Evolutionary conservation across 805 yeast species (phyloP).

Genomic region (Saccharomycopsis sp.): DNA sequence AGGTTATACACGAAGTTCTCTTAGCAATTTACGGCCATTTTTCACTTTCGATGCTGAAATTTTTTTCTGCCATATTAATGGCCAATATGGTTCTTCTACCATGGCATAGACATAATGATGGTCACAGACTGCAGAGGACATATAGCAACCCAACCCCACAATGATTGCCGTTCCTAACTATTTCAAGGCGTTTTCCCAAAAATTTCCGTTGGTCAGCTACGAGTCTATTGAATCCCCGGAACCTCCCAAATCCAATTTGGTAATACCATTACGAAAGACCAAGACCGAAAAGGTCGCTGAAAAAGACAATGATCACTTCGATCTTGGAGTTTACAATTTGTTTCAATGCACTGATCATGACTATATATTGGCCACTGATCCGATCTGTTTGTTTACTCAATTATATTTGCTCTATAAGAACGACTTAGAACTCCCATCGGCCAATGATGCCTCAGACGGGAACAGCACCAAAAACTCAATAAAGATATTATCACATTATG

Average conservation of each 20-base stretch:
- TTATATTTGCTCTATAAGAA: slow-evolving; percentile 9
- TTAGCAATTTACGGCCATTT: not conserved
- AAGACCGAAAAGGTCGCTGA: not conserved
- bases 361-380: slow-evolving; percentile 19
- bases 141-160: too few species aligned
- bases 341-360: slow-evolving; percentile 2
- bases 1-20: not conserved
- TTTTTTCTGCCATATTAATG: not conserved
- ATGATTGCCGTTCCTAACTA: not conserved
- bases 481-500: slow-evolving; percentile 34
- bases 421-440: slow-evolving; percentile 2
- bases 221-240: not conserved
- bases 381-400: slow-evolving; percentile 18
- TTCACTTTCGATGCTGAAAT: not conserved
- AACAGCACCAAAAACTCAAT: slow-evolving; percentile 5
- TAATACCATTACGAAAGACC: not conserved
- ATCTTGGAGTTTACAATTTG: slow-evolving; percentile 15
- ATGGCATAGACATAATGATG: too few species aligned
- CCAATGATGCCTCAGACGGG: not conserved
- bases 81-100: not conserved
- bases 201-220: not conserved
- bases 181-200: not conserved
- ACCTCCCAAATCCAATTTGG: not conserved
- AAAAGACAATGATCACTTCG: slow-evolving; percentile 4
- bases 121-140: too few species aligned